A percentile compares a stretch with the other conserved stretches of the same genome.
Evolutionary conservation across 495 filamentous ascomycete genomes (phyloP).

Genomic region (Letharia lupina): DNA sequence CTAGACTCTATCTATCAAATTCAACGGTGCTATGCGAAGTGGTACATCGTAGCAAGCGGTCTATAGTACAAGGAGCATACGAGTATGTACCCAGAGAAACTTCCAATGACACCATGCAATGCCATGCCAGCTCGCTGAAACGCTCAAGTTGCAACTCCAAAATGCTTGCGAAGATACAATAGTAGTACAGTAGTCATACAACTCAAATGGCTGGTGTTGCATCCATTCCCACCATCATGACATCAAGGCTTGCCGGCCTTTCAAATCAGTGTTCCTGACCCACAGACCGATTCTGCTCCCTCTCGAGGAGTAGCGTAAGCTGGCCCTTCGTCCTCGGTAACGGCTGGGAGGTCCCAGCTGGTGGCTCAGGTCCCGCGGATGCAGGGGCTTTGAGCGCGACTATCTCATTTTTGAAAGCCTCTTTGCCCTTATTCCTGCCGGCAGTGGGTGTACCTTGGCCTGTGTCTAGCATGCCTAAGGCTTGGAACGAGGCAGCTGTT

Average conservation of each 20-base stretch:
- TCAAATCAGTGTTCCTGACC: neutral
- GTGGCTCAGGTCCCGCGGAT: slow-evolving; percentile 4
- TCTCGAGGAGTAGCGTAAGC: slow-evolving; percentile 26
- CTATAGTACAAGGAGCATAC: neutral
- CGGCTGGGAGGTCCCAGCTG: slow-evolving; percentile 1
- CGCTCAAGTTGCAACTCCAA: slow-evolving; percentile 7
- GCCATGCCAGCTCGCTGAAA: slow-evolving; percentile 15
- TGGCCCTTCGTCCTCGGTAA: slow-evolving; percentile 29
- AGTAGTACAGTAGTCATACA: slow-evolving; percentile 9
- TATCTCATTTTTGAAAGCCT: slow-evolving; percentile 18
- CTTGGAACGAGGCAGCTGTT: slow-evolving; percentile 23
- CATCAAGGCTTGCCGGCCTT: neutral
- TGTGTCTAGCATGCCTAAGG: slow-evolving; percentile 16
- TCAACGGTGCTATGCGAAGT: neutral
- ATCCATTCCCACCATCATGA: neutral
- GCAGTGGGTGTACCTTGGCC: slow-evolving; percentile 6
- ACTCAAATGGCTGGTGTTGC: neutral
- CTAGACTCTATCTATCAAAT: neutral
- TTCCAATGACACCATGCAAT: slow-evolving; percentile 1
- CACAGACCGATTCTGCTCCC: slow-evolving; percentile 6
- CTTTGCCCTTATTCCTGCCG: slow-evolving; percentile 8
- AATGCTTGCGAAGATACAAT: neutral
- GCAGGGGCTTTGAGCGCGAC: slow-evolving; percentile 15
- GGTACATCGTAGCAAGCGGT: neutral
- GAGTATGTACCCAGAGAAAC: neutral